Evolutionary conservation across 2,329 filamentous ascomycete genomes (phyloP), one percentile per base, ranked within the genome.

Genomic region (Pseudogymnoascus sp.): DNA sequence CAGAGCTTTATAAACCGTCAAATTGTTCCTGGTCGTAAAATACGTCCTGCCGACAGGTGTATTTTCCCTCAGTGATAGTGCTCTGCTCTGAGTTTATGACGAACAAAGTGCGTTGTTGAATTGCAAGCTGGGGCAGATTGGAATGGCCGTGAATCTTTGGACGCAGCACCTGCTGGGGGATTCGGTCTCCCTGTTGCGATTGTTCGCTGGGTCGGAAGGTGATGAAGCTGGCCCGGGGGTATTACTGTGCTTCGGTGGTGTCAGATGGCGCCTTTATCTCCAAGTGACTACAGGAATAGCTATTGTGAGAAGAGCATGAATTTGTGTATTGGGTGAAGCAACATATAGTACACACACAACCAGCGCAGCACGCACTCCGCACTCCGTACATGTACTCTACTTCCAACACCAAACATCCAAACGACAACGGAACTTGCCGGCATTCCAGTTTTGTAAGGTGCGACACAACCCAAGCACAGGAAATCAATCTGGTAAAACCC

Each of bases 391-490:
- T 52, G 16, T 31, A 55, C 26, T 55, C 29, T 12, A 23, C 31
- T 21, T 38, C 58, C 58, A 58, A 55, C 29, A 49, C 63, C 33
- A 41, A 62, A 52, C 29, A 41, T 19, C n/a, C 52, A 41, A 62
- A 52, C 26, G 37, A n/a, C 14, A 33, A 35, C 49, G 49, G 49
- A 55, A 55, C 49, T 55, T 55, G 68, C 85, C 60, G 55, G 69
- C 65, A 81, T 84, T 68, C 85, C 86, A 74, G 82, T 89, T 12
- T 85, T 88, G 65, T 93, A 97, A 73, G 87, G 89, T 7, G 79
- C 97, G 1, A 92, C 93, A 92, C 93, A 78, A 1, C 49, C 33
- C 10, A 5, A 21, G 12, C n/a, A 35, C 6, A 55, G 6, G 29
- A 35, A 21, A 33, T 10, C n/a, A 33, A 33, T 55, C 29, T 21